phyloP scores from a whole-genome alignment of 179 eudicot genomes.

The Heliamphora pulchella region DNA sequence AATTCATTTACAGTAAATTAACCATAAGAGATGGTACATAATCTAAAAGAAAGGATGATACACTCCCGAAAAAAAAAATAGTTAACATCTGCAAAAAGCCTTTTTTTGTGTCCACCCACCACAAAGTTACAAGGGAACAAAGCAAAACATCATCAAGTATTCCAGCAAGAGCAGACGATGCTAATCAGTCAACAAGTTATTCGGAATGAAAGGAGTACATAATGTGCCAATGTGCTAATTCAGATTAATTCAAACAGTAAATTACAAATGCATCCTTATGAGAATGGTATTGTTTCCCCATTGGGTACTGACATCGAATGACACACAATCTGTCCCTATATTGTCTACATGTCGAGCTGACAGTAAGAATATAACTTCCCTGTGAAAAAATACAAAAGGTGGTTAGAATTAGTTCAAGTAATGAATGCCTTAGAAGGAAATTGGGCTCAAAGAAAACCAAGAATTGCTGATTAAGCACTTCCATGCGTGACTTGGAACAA shows the following conservation, averaged over 20 bases:
- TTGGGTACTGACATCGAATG: too few species aligned
- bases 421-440: not conserved
- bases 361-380: too few species aligned
- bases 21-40: not conserved
- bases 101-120: not conserved
- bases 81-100: not conserved
- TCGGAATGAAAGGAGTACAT: too few species aligned
- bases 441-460: not conserved
- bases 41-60: not conserved
- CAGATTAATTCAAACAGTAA: too few species aligned
- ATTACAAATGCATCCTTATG: too few species aligned
- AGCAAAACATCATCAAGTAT: not conserved
- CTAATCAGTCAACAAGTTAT: not conserved
- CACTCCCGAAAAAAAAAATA: not conserved
- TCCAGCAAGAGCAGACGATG: not conserved
- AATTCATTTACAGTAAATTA: not conserved
- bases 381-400: not conserved
- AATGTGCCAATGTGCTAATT: too few species aligned
- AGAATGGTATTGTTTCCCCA: too few species aligned
- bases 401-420: not conserved
- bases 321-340: too few species aligned
- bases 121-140: not conserved
- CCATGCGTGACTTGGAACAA: not conserved
- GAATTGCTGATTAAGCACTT: not conserved
- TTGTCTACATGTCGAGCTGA: too few species aligned